These are phyloP conservation scores for Zalaria sp. DNA, from an alignment of 2,329 filamentous ascomycete genomes.

Conservation along the genomic window DNA sequence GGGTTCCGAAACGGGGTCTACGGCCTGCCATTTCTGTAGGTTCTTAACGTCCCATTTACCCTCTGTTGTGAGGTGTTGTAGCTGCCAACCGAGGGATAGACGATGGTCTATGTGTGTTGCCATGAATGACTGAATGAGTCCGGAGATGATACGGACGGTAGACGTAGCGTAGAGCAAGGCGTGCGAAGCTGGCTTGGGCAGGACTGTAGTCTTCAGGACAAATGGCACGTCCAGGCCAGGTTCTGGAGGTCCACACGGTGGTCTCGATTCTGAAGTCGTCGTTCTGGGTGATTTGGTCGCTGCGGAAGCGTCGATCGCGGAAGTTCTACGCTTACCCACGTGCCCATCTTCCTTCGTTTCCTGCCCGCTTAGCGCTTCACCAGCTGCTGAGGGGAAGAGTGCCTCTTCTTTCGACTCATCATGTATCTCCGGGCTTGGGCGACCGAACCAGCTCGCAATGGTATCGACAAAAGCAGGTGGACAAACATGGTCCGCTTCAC, in stretches of 20 bases:
- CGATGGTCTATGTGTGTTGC: constrained; percentile 59
- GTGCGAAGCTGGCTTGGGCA: constrained; percentile 69
- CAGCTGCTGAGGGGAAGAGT: constrained; percentile 22
- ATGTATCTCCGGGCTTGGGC: neutral
- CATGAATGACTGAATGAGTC: constrained; percentile 73
- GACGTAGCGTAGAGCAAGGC: constrained; percentile 69
- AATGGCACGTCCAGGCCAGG: constrained; percentile 23
- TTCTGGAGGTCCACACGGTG: constrained; percentile 16
- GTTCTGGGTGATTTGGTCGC: neutral
- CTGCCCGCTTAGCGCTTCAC: constrained; percentile 1
- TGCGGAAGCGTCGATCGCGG: neutral
- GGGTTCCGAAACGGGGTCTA: constrained; percentile 55
- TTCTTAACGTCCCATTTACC: constrained; percentile 99
- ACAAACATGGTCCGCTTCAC: constrained; percentile 62
- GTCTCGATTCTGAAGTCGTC: neutral
- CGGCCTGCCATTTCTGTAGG: constrained; percentile 75
- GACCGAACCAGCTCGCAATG: constrained; percentile 36
- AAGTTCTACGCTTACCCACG: neutral
- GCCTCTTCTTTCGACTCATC: neutral
- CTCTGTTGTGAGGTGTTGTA: constrained; percentile 74
- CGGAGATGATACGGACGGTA: constrained; percentile 62
- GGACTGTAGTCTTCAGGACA: constrained; percentile 52
- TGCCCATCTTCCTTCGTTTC: constrained; percentile 1
- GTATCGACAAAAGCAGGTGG: constrained; percentile 56
- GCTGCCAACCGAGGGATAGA: constrained; percentile 76